Evolutionary conservation across 2,329 filamentous ascomycete genomes (phyloP), one percentile per base, ranked within the genome.

Genomic region (Botrytis squamosa): DNA sequence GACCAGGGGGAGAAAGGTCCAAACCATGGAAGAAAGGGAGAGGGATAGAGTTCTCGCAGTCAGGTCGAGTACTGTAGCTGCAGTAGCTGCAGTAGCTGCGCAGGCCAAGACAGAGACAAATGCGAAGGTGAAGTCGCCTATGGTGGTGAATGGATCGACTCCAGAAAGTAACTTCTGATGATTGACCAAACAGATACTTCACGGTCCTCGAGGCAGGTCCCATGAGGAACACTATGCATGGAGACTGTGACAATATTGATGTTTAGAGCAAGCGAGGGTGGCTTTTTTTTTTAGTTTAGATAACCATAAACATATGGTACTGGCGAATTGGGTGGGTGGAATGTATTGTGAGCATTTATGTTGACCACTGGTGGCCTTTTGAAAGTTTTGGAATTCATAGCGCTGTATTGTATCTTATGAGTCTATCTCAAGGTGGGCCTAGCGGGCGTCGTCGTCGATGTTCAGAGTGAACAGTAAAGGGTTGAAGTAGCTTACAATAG

Each of bases 131-230:
- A 44, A 36, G 40, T 52, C 66, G 5, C 72, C 72, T 14, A 44
- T 73, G 66, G 59, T 73, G 4, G 67, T 57, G 8, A 70, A 73
- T 57, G 72, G 72, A n/a, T 73, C 72, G 9, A 65, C 70, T 20
- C 70, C 46, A 20, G 29, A 40, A 22, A 70, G 7, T 3, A 46
- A n/a, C 29, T 25, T 3, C 33, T 46, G 12, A 40, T 49, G 5
- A 33, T 14, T 3, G 16, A 29, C n/a, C n/a, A 57, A 29, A 29
- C 6, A 29, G 16, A 29, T 70, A 14, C 38, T 60, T 7, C 38
- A 18, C 20, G 20, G n/a, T 22, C 33, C 29, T 25, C 18, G 20
- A 60, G n/a, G 38, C 52, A 22, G 65, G 36, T 36, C n/a, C n/a
- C 57, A n/a, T 70, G 38, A 40, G 38, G n/a, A 55, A 49, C 46